These are phyloP conservation scores for Neoscytalidium dimidiatum DNA, from an alignment of 2,329 filamentous ascomycete genomes.

Conservation along the genomic window DNA sequence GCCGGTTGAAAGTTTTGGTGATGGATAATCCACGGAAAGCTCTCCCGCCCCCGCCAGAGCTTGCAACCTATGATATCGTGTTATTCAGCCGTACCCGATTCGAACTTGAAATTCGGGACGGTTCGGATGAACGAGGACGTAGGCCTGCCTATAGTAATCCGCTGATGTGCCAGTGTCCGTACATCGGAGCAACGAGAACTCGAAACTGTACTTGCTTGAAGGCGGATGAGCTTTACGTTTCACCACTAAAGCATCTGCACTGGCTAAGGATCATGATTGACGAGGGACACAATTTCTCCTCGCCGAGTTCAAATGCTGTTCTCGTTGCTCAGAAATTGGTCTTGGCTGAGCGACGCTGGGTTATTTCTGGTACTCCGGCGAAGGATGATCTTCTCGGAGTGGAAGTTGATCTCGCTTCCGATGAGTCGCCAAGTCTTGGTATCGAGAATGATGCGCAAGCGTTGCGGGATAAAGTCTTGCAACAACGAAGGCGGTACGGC, in stretches of 20 bases:
- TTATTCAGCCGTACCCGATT: slow-evolving; percentile 76
- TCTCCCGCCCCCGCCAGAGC: slow-evolving; percentile 59
- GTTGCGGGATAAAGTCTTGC: slow-evolving; percentile 35
- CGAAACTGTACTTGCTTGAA: slow-evolving; percentile 49
- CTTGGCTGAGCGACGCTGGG: slow-evolving; percentile 73
- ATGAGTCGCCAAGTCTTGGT: slow-evolving; percentile 32
- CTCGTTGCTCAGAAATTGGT: slow-evolving; percentile 55
- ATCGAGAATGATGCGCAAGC: slow-evolving; percentile 24
- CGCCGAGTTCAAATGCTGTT: slow-evolving; percentile 61
- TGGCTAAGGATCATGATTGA: slow-evolving; percentile 91
- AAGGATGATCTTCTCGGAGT: slow-evolving; percentile 74
- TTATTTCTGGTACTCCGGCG: slow-evolving; percentile 88
- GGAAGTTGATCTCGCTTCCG: slow-evolving; percentile 56
- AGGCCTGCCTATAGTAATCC: slow-evolving; percentile 21
- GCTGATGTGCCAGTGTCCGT: slow-evolving; percentile 39
- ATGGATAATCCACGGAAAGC: slow-evolving; percentile 55
- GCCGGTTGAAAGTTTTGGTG: slow-evolving; percentile 64
- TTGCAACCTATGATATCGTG: slow-evolving; percentile 73
- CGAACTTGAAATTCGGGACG: slow-evolving; percentile 64
- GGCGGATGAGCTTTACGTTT: slow-evolving; percentile 51
- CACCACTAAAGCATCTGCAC: slow-evolving; percentile 69
- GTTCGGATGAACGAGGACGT: slow-evolving; percentile 49
- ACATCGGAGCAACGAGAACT: slow-evolving; percentile 46
- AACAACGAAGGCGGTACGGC: slow-evolving; percentile 44
- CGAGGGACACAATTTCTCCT: slow-evolving; percentile 84